phyloP scores from a whole-genome alignment of 202 grass and related monocot species.

The Saccharum hybrid region DNA sequence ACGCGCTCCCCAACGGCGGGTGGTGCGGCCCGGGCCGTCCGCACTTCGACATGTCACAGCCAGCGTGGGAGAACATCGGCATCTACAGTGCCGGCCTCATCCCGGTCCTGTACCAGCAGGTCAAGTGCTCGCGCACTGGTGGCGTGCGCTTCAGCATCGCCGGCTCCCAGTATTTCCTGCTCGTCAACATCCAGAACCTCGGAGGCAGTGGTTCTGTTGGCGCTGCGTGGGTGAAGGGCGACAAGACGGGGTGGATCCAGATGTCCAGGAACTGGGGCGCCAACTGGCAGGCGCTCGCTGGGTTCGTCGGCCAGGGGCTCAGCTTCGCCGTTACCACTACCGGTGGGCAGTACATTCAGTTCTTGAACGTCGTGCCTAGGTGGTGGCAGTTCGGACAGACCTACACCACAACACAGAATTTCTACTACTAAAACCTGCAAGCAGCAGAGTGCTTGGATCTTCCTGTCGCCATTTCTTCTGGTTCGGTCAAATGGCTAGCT shows the following conservation, averaged over 20 bases:
- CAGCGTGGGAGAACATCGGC: slow-evolving; percentile 57
- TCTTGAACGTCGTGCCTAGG: slow-evolving; percentile 46
- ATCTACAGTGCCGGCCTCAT: not conserved
- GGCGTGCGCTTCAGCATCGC: slow-evolving; percentile 60
- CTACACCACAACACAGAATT: slow-evolving; percentile 50
- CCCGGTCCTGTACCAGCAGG: slow-evolving; percentile 26
- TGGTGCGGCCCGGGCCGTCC: slow-evolving; percentile 74
- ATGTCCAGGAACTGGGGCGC: slow-evolving; percentile 80
- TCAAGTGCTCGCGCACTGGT: slow-evolving; percentile 58
- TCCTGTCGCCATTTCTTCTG: too few species aligned
- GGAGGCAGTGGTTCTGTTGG: slow-evolving; percentile 63
- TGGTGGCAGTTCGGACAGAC: slow-evolving; percentile 74
- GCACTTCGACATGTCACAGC: slow-evolving; percentile 93
- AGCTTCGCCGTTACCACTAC: slow-evolving; percentile 54
- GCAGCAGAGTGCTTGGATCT: too few species aligned
- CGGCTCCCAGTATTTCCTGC: slow-evolving; percentile 71
- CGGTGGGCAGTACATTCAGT: slow-evolving; percentile 56
- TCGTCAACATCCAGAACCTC: slow-evolving; percentile 73
- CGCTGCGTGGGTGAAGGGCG: slow-evolving; percentile 49
- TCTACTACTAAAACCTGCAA: slow-evolving; percentile 34
- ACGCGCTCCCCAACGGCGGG: slow-evolving; percentile 59
- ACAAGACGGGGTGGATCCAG: slow-evolving; percentile 50
- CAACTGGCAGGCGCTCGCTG: slow-evolving; percentile 63
- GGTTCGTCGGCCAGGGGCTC: slow-evolving; percentile 50
- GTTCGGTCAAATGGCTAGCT: too few species aligned